Evolutionary conservation across 2,329 filamentous ascomycete genomes (phyloP).

Genomic region (Penicillium expansum): DNA sequence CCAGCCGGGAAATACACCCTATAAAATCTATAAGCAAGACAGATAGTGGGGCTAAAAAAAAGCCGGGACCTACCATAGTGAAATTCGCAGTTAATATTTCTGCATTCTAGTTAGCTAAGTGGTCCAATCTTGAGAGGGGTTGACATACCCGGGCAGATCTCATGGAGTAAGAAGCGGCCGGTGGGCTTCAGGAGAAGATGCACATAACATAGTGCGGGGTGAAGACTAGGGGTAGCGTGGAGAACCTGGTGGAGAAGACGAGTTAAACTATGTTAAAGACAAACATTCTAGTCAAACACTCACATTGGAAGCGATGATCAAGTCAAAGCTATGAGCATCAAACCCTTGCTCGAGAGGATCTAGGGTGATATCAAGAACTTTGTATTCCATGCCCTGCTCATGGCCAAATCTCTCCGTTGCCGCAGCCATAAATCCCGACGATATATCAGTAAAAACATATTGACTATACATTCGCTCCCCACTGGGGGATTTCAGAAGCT

Average conservation of each 20-base stretch:
- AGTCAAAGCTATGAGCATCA: neutral
- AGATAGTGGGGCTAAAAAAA: neutral
- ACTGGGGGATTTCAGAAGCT: conserved; percentile 1
- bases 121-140: rapidly evolving
- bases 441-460: conserved; percentile 21
- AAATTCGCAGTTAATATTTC: conserved; percentile 6
- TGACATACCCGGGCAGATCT: conserved; percentile 29
- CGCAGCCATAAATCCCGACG: conserved; percentile 3
- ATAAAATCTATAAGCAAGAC: neutral
- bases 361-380: conserved; percentile 5
- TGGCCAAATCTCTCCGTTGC: conserved; percentile 1
- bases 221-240: conserved; percentile 20
- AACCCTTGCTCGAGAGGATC: conserved; percentile 9
- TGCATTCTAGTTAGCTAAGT: neutral
- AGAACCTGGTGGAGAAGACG: conserved; percentile 1
- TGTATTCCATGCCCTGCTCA: conserved; percentile 1
- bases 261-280: neutral
- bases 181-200: conserved; percentile 36
- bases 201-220: conserved; percentile 24
- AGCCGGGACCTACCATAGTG: neutral
- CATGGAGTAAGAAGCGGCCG: conserved; percentile 47
- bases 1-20: conserved; percentile 6
- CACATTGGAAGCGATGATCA: conserved; percentile 13
- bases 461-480: conserved; percentile 4
- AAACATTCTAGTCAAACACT: neutral